Evolutionary conservation across 140 eudicot species (phyloP).

Genomic region (Oenanthe javanica): DNA sequence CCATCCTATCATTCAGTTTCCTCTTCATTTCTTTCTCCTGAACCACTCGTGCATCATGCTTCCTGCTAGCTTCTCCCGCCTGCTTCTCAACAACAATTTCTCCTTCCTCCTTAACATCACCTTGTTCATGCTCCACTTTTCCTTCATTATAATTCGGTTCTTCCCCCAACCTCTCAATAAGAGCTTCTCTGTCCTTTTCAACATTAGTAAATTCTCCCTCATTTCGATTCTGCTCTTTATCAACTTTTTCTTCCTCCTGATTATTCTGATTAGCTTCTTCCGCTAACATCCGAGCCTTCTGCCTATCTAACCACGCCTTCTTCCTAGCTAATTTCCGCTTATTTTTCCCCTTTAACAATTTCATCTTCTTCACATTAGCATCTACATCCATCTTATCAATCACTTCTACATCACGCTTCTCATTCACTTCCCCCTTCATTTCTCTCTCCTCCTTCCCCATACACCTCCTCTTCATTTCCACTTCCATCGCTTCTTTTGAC

Average conservation of each 20-base stretch:
- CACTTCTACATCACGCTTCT: background rate
- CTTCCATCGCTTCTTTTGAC: background rate
- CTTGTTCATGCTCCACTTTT: background rate
- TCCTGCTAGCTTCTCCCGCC: background rate
- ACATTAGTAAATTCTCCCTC: background rate
- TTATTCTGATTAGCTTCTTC: background rate
- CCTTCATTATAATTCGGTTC: background rate
- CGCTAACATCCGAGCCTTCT: background rate
- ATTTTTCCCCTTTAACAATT: background rate
- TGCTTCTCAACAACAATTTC: background rate
- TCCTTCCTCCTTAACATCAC: background rate
- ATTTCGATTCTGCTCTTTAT: background rate
- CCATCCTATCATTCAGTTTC: background rate
- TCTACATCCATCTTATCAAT: background rate
- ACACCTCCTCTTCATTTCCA: background rate
- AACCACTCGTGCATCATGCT: background rate
- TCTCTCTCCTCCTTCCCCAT: background rate
- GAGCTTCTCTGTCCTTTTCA: background rate
- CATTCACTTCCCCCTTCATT: background rate
- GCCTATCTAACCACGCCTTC: background rate
- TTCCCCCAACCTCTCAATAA: background rate
- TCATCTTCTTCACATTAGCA: background rate
- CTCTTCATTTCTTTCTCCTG: background rate
- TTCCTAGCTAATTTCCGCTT: too few species aligned
- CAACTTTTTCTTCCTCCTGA: background rate